Evolutionary conservation across 331 rosid species (phyloP).

Genomic region (Malus hybrid): DNA sequence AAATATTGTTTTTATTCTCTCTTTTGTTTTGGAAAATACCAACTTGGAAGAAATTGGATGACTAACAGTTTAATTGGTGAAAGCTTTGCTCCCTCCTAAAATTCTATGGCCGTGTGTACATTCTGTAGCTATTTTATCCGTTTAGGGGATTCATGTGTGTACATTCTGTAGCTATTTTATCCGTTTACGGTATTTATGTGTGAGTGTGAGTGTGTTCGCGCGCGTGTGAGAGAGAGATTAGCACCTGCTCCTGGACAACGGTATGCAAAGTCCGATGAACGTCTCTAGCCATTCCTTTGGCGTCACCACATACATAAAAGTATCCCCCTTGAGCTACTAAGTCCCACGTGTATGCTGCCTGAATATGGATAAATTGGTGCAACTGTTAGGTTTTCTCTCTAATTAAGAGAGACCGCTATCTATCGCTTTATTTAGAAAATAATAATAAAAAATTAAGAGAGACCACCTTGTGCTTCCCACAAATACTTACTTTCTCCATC

Average conservation of each 20-base stretch:
- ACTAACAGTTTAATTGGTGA: not conserved
- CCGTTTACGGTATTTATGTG: too few relatives aligned
- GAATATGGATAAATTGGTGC: conserved; percentile 16
- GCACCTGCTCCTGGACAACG: conserved; percentile 72
- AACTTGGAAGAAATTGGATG: not conserved
- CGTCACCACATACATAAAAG: conserved; percentile 94
- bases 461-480: not conserved
- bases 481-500: conserved; percentile 54
- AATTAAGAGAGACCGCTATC: not conserved
- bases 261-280: conserved; percentile 84
- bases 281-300: conserved; percentile 95
- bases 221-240: not conserved
- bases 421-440: too few relatives aligned
- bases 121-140: not conserved
- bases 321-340: conserved; percentile 69
- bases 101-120: not conserved
- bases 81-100: not conserved
- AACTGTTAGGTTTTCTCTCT: conserved; percentile 1
- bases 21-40: not conserved
- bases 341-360: conserved; percentile 75
- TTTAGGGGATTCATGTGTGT: not conserved
- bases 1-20: not conserved
- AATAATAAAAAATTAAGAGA: not conserved
- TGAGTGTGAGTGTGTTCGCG: not conserved
- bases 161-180: too few relatives aligned